phyloP scores from a whole-genome alignment of 2,329 filamentous ascomycete genomes.

The Aspergillus fructus region DNA sequence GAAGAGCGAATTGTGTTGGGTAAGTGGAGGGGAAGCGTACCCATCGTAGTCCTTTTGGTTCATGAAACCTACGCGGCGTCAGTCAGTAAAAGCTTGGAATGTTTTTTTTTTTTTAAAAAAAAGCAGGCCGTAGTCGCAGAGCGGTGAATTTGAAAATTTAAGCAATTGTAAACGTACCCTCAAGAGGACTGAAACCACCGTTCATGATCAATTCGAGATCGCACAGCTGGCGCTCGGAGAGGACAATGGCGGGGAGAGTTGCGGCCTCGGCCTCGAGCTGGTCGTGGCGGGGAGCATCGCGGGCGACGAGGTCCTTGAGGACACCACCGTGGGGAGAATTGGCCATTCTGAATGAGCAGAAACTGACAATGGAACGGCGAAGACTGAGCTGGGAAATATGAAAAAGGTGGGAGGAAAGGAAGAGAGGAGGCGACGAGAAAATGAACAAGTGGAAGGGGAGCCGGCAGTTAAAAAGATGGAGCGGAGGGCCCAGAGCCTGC shows the following conservation, averaged over 20 bases:
- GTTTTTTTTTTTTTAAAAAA: no score
- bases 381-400: constrained; percentile 2
- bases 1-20: neutral
- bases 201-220: constrained; percentile 97
- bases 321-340: constrained; percentile 77
- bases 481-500: constrained; percentile 4
- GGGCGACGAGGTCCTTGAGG: constrained; percentile 95
- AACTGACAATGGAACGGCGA: constrained; percentile 10
- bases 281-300: constrained; percentile 79
- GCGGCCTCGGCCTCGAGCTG: constrained; percentile 84
- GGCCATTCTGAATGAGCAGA: constrained; percentile 40
- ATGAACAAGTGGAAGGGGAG: neutral
- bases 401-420: neutral
- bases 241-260: constrained; percentile 75
- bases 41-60: constrained; percentile 95
- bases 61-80: constrained; percentile 73
- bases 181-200: constrained; percentile 94
- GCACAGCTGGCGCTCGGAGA: constrained; percentile 93
- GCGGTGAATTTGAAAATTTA: neutral
- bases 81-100: constrained; percentile 15
- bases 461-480: constrained; percentile 10
- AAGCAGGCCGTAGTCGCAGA: neutral
- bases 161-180: constrained; percentile 63
- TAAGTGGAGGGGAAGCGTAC: constrained; percentile 51
- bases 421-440: constrained; percentile 1